Evolutionary conservation across 176 grass and related monocot species (phyloP).

Genomic region (Calamus simplicifolius): DNA sequence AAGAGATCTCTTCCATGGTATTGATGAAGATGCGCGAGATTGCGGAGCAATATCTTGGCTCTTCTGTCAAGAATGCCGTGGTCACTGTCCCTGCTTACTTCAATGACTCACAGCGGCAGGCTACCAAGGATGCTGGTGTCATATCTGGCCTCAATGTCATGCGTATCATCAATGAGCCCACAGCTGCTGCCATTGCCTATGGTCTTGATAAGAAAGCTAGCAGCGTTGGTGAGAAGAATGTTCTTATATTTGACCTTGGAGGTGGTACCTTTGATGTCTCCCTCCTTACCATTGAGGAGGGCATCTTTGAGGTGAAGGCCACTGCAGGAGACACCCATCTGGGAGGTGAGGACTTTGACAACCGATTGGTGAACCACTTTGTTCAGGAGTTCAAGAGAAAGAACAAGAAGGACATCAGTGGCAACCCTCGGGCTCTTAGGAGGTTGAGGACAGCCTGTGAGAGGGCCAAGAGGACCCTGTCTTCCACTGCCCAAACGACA

Average conservation of each 20-base stretch:
- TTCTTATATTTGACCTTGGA: slow-evolving; percentile 89
- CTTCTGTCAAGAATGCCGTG: slow-evolving; percentile 73
- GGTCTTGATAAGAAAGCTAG: slow-evolving; percentile 86
- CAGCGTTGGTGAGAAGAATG: slow-evolving; percentile 88
- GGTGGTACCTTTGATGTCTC: slow-evolving; percentile 92
- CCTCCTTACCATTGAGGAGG: slow-evolving; percentile 91
- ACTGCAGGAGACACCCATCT: slow-evolving; percentile 86
- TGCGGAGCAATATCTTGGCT: slow-evolving; percentile 65
- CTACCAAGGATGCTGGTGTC: slow-evolving; percentile 81
- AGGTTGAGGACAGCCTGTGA: slow-evolving; percentile 74
- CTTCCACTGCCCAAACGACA: slow-evolving; percentile 78
- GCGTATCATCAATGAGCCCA: slow-evolving; percentile 91
- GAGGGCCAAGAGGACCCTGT: slow-evolving; percentile 86
- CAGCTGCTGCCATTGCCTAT: slow-evolving; percentile 80
- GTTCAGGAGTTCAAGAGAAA: slow-evolving; percentile 91
- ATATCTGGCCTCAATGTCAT: slow-evolving; percentile 83
- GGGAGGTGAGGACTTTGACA: slow-evolving; percentile 95
- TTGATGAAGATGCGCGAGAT: slow-evolving; percentile 89
- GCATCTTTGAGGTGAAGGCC: slow-evolving; percentile 94
- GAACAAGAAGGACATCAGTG: slow-evolving; percentile 90
- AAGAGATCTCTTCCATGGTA: slow-evolving; percentile 88
- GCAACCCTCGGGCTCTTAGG: slow-evolving; percentile 64
- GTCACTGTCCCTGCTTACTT: slow-evolving; percentile 91
- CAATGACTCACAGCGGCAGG: slow-evolving; percentile 92
- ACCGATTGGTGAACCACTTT: slow-evolving; percentile 88